Base-by-base conservation (phyloP, 306 rosid genomes). In the Quercus aquifolioides region DNA sequence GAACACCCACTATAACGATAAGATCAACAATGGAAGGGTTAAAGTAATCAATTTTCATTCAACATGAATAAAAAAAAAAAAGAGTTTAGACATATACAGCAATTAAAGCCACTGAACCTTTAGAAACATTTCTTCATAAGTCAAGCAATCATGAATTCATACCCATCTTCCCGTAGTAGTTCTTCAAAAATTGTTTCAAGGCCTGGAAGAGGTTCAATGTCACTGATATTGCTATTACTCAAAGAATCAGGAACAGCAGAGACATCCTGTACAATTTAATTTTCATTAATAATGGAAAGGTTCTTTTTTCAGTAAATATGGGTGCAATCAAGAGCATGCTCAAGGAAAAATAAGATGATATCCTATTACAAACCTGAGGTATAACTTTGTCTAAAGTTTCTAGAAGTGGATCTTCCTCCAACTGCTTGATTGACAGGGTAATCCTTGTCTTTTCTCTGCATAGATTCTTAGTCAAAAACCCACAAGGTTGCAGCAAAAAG, bases 331-430 rank as follows among this genome's bases (percentile, higher is more conserved):
- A 55, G 71, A 79, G 33, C 5, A 70, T 8, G 52, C 31, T 63
- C 46, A 55, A 73, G 35, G 20, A 33, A 35, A 52, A 28, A 52
- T n/a, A 28, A 69, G 57, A 31, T 54, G 69, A 7, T 21, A 54
- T 76, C 73, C 46, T 49, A 64, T 67, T 46, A 89, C 94, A 75
- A 79, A 95, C 99, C 98, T 92, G 96, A 63, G 92, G 94, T 84
- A 95, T 95, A 69, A 95, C 99, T 89, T 95, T 90, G 78, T 95
- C 99, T 84, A 95, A 82, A 9, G 99, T 95, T 88, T 92, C 97
- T 71, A 92, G 90, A 63, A 94, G 97, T 31, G 99, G 99, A 85
- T 94, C 98, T 84, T 91, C 99, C 85, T 94, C 98, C 76, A 94
- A 86, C 86, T 91, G 97, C 83, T 83, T 94, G 38, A 92, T 89